These are phyloP conservation scores for Cadophora sp. DNA, from an alignment of 2,329 filamentous ascomycete genomes.

Conservation along the genomic window DNA sequence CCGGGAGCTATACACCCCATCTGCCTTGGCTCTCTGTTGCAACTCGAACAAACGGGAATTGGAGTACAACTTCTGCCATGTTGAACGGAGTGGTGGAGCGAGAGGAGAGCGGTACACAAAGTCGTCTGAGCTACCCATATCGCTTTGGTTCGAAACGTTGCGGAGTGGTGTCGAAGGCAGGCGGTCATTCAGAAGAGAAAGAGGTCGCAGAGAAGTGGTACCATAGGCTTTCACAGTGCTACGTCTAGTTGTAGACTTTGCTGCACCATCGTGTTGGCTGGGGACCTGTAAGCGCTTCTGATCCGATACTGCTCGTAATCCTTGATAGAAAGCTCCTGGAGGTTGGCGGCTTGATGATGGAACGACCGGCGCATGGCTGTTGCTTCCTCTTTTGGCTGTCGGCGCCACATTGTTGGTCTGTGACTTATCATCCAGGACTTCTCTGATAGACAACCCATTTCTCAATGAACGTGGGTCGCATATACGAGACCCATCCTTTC, in stretches of 20 bases:
- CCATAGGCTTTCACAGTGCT: conserved; percentile 30
- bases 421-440: conserved; percentile 4
- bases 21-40: conserved; percentile 31
- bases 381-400: background rate
- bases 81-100: conserved; percentile 38
- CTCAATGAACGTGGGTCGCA: background rate
- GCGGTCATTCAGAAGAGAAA: conserved; percentile 34
- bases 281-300: background rate
- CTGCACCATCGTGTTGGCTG: conserved; percentile 18
- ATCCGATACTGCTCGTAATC: conserved; percentile 27
- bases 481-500: conserved; percentile 13
- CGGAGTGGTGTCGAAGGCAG: conserved; percentile 10
- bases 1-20: conserved; percentile 26
- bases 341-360: conserved; percentile 32
- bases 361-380: conserved; percentile 7
- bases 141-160: conserved; percentile 19
- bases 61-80: conserved; percentile 40
- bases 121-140: conserved; percentile 22
- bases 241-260: conserved; percentile 2
- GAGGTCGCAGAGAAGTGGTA: conserved; percentile 34
- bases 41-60: conserved; percentile 28
- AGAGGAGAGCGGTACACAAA: conserved; percentile 41
- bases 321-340: conserved; percentile 40
- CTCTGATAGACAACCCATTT: background rate
- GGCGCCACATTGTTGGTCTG: background rate